A percentile compares a stretch with the other conserved stretches of the same genome.
These are phyloP conservation scores for Alternaria triticimaculans DNA, from an alignment of 2,329 filamentous ascomycete genomes.

Conservation along the genomic window DNA sequence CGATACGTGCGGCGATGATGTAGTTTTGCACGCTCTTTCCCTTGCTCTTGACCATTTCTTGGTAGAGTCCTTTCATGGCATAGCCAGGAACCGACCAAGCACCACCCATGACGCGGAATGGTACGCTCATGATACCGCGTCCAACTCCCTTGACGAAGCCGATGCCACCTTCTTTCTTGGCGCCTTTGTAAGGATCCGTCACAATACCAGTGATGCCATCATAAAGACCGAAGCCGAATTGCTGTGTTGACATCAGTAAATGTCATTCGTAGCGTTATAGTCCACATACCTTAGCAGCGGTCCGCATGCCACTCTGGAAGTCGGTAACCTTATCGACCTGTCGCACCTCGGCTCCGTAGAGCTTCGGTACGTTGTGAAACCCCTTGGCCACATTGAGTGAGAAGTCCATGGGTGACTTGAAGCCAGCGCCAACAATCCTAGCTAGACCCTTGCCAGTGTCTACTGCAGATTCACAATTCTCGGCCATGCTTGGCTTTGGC, in stretches of 20 bases:
- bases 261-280: not conserved
- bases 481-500: conserved; percentile 19
- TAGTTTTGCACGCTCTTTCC: conserved; percentile 77
- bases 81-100: conserved; percentile 73
- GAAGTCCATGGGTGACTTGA: conserved; percentile 85
- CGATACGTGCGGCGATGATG: conserved; percentile 76
- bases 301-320: conserved; percentile 74
- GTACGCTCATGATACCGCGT: conserved; percentile 80
- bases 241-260: conserved; percentile 49
- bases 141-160: conserved; percentile 82
- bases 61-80: conserved; percentile 81
- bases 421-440: conserved; percentile 75
- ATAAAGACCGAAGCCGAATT: conserved; percentile 78
- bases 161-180: conserved; percentile 66
- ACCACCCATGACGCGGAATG: conserved; percentile 81
- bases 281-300: conserved; percentile 70
- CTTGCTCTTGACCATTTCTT: conserved; percentile 74
- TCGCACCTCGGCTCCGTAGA: conserved; percentile 85
- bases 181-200: conserved; percentile 76
- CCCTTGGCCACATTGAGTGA: conserved; percentile 82
- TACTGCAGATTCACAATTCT: conserved; percentile 62
- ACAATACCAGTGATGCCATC: conserved; percentile 83
- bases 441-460: conserved; percentile 72
- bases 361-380: conserved; percentile 83
- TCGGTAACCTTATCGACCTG: conserved; percentile 81